phyloP scores from a whole-genome alignment of 2,329 filamentous ascomycete genomes.

The Trichoderma polysporum region DNA sequence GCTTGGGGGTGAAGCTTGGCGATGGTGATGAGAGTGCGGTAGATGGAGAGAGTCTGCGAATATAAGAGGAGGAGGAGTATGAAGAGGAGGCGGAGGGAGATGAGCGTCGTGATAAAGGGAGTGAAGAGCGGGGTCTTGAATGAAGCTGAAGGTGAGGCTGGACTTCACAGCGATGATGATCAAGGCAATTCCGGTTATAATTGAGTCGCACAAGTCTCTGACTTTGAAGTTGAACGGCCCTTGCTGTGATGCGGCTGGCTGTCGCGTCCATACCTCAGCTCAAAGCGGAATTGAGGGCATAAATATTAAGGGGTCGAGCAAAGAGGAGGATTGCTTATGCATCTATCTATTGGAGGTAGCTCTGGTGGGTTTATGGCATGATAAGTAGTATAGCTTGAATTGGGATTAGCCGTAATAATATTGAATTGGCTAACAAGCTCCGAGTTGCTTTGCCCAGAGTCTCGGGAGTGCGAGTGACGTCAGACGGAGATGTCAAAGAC shows the following conservation, averaged over 20 bases:
- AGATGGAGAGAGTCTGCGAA: neutral
- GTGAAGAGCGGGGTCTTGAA: neutral
- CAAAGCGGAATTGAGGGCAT: neutral
- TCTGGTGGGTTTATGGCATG: neutral
- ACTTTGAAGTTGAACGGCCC: neutral
- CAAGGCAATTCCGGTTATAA: neutral
- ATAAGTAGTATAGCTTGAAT: neutral
- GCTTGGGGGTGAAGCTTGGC: neutral
- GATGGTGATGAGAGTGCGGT: neutral
- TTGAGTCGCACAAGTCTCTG: neutral
- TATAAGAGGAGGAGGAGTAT: neutral
- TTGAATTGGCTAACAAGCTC: neutral
- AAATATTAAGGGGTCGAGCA: too few relatives aligned
- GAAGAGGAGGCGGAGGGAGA: neutral
- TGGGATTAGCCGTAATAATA: neutral
- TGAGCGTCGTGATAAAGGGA: neutral
- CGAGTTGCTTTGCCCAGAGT: neutral
- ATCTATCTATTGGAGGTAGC: neutral
- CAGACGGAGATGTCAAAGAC: neutral
- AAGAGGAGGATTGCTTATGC: neutral
- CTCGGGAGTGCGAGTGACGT: neutral
- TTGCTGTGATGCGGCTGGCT: neutral
- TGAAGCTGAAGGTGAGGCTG: neutral
- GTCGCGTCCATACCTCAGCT: constrained; percentile 3
- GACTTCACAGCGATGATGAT: too few relatives aligned